phyloP scores from a whole-genome alignment of 164 flowering plant species.

The Magnolia officinalis region DNA sequence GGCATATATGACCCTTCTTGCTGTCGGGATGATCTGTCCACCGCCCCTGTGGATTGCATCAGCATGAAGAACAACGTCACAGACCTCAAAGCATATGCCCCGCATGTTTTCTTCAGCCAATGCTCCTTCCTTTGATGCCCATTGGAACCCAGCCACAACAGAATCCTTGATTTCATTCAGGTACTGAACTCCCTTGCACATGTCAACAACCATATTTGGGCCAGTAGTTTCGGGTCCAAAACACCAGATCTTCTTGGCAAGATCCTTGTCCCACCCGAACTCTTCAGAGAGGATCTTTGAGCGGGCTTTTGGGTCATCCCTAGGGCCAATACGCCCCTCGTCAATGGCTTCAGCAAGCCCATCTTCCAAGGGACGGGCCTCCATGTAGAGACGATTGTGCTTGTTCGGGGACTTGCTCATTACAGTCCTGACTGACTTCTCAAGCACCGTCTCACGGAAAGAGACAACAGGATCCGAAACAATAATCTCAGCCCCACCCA shows the following conservation, averaged over 20 bases:
- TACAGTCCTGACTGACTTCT: slow-evolving; percentile 30
- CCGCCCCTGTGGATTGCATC: slow-evolving; percentile 39
- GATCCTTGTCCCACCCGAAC: slow-evolving; percentile 34
- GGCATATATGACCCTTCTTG: slow-evolving; percentile 32
- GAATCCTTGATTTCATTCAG: slow-evolving; percentile 36
- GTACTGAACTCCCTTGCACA: slow-evolving; percentile 38
- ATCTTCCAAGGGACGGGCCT: slow-evolving; percentile 34
- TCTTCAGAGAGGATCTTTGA: slow-evolving; percentile 30
- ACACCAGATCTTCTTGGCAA: slow-evolving; percentile 36
- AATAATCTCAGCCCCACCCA: slow-evolving; percentile 34
- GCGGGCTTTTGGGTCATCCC: slow-evolving; percentile 32
- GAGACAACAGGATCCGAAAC: slow-evolving; percentile 29
- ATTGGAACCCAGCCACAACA: slow-evolving; percentile 31
- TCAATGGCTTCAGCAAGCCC: slow-evolving; percentile 37
- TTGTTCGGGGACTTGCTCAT: slow-evolving; percentile 38
- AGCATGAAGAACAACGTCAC: slow-evolving; percentile 38
- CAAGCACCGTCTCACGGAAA: slow-evolving; percentile 34
- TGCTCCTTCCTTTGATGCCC: slow-evolving; percentile 39
- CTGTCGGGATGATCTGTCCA: slow-evolving; percentile 29
- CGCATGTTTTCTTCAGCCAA: slow-evolving; percentile 38
- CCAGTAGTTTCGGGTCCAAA: slow-evolving; percentile 38
- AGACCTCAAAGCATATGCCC: slow-evolving; percentile 36
- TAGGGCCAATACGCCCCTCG: slow-evolving; percentile 33
- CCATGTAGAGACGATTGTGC: slow-evolving; percentile 37
- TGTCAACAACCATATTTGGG: slow-evolving; percentile 34